phyloP scores from a whole-genome alignment of 1,284 basidiomycete species.

The Rhodotorula glutinis region DNA sequence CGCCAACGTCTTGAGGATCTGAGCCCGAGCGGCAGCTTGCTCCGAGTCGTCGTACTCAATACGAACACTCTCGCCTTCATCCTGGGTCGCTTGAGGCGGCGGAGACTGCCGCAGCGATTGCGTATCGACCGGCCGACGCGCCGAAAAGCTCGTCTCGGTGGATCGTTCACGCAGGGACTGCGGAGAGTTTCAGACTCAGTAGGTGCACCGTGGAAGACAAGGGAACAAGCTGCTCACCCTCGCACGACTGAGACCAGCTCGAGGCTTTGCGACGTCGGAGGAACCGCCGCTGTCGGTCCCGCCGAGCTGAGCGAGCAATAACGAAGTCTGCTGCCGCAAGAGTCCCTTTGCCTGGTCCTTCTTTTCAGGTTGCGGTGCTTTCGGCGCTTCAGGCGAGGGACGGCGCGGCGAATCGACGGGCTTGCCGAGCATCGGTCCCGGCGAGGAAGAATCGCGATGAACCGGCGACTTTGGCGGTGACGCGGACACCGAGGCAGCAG shows the following conservation, averaged over 20 bases:
- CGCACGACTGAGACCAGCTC: background rate
- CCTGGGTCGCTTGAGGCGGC: constrained; percentile 10
- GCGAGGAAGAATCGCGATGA: too few species aligned
- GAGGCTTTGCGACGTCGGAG: background rate
- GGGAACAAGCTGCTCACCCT: too few species aligned
- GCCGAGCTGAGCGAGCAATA: constrained; percentile 8
- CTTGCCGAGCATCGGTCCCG: too few species aligned
- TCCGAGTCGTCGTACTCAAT: constrained; percentile 27
- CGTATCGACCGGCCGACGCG: background rate
- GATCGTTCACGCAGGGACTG: background rate
- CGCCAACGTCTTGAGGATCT: constrained; percentile 19
- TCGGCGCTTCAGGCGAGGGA: too few species aligned
- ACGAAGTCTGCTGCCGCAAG: constrained; percentile 18
- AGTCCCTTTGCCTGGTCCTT: background rate
- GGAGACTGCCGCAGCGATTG: background rate
- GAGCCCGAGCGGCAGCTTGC: constrained; percentile 14
- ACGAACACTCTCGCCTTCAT: constrained; percentile 15
- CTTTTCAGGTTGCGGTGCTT: too few species aligned
- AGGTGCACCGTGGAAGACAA: too few species aligned
- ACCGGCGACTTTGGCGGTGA: too few species aligned
- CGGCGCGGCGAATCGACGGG: too few species aligned
- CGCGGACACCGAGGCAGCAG: too few species aligned
- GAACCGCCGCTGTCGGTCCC: constrained; percentile 2
- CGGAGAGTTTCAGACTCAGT: background rate
- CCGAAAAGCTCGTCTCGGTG: too few species aligned